A percentile compares a stretch with the other conserved stretches of the same genome.
phyloP scores from a whole-genome alignment of 148 eudicot species.

The Euryodendron excelsum region DNA sequence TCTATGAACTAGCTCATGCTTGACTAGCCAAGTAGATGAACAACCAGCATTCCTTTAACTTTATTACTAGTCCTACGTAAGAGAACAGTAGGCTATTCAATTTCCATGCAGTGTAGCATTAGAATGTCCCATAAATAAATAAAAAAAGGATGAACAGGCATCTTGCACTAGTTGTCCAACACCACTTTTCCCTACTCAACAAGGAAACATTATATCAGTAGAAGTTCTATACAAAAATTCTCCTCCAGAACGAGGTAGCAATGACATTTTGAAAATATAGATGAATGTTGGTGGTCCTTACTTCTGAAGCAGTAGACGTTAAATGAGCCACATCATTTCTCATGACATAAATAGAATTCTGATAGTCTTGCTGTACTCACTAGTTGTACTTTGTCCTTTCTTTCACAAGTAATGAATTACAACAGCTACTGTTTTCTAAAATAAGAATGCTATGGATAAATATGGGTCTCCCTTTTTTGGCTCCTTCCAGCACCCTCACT shows the following conservation, averaged over 20 bases:
- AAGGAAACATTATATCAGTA: neutral
- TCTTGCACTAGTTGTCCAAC: neutral
- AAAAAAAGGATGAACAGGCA: neutral
- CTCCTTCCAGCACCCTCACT: too few species aligned
- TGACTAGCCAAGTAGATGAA: too few species aligned
- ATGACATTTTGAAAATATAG: neutral
- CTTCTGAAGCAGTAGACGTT: neutral
- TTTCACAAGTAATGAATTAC: too few species aligned
- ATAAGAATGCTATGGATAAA: too few species aligned
- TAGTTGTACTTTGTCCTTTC: neutral
- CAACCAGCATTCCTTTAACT: too few species aligned
- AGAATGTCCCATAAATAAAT: neutral
- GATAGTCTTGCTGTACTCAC: neutral
- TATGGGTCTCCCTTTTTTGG: too few species aligned
- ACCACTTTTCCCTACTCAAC: neutral
- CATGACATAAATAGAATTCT: neutral
- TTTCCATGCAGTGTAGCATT: neutral
- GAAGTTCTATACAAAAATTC: too few species aligned
- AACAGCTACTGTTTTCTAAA: too few species aligned
- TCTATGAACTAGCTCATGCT: too few species aligned
- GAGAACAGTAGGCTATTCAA: neutral
- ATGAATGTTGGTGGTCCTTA: neutral
- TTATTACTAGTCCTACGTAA: neutral
- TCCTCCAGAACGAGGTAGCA: neutral
- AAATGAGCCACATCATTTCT: neutral